These are phyloP conservation scores for Thuidium tamariscinum DNA, from an alignment of 225 moss, liverwort and hornwort species.

Conservation along the genomic window DNA sequence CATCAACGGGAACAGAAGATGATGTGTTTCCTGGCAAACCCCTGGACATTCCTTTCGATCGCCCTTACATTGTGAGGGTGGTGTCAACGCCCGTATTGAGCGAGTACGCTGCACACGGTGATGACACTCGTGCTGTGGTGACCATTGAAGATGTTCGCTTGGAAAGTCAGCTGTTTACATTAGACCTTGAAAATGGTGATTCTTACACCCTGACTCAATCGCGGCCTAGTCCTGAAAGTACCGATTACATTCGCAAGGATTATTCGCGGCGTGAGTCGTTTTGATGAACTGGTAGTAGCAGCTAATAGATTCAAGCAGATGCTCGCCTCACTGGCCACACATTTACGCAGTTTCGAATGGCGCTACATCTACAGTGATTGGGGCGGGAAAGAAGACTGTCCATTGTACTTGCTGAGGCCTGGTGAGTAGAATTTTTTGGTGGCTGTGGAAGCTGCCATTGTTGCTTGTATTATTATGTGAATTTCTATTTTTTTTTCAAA, in stretches of 20 bases:
- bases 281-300: neutral
- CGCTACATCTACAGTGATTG: neutral
- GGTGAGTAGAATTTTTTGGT: slow-evolving; percentile 5
- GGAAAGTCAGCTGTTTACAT: slow-evolving; percentile 12
- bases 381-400: neutral
- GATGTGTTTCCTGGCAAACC: slow-evolving; percentile 9
- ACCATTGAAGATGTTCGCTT: slow-evolving; percentile 34
- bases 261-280: slow-evolving; percentile 20
- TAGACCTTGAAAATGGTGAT: slow-evolving; percentile 2
- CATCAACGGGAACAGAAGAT: neutral
- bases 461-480: slow-evolving; percentile 23
- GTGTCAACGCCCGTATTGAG: slow-evolving; percentile 35
- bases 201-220: neutral
- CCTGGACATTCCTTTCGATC: slow-evolving; percentile 12
- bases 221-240: neutral
- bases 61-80: slow-evolving; percentile 22
- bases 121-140: slow-evolving; percentile 30
- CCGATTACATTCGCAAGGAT: slow-evolving; percentile 3
- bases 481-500: neutral
- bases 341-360: neutral
- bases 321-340: neutral
- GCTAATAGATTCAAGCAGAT: neutral
- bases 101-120: neutral
- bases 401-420: neutral
- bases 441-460: slow-evolving; percentile 6